phyloP scores from a whole-genome alignment of 805 yeast species.

The Yarrowia sp. region DNA sequence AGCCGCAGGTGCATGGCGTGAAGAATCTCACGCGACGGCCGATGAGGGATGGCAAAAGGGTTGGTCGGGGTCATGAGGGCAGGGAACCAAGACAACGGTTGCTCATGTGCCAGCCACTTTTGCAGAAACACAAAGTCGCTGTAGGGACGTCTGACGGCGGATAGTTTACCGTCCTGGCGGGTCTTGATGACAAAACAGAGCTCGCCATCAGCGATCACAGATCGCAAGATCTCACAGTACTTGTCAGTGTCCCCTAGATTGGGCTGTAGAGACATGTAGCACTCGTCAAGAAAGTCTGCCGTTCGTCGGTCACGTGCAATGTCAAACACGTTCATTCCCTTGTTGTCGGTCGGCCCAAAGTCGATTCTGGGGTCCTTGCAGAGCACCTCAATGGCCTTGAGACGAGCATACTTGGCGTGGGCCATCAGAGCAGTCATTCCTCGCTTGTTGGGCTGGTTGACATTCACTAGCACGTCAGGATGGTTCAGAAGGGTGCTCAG shows the following conservation, averaged over 20 bases:
- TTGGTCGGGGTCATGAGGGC: constrained; percentile 45
- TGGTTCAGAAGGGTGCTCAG: constrained; percentile 21
- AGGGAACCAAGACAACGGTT: constrained; percentile 53
- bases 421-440: constrained; percentile 74
- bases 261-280: constrained; percentile 10
- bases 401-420: constrained; percentile 71
- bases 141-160: constrained; percentile 47
- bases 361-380: constrained; percentile 60
- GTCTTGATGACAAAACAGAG: constrained; percentile 44
- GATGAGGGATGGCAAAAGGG: constrained; percentile 47
- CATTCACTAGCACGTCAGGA: constrained; percentile 49
- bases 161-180: constrained; percentile 32
- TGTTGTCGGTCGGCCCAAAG: constrained; percentile 48
- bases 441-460: constrained; percentile 67
- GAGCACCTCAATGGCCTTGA: constrained; percentile 63
- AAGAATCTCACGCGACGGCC: constrained; percentile 47
- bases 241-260: constrained; percentile 11
- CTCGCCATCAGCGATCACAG: constrained; percentile 42
- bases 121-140: constrained; percentile 50
- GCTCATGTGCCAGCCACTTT: constrained; percentile 48
- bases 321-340: constrained; percentile 50
- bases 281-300: constrained; percentile 44
- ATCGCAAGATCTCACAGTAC: constrained; percentile 36
- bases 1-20: constrained; percentile 55
- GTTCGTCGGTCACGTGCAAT: constrained; percentile 47